Evolutionary conservation across 176 grass and related monocot species (phyloP), one percentile per base, ranked within the genome.

Genomic region (Luzula sylvatica): DNA sequence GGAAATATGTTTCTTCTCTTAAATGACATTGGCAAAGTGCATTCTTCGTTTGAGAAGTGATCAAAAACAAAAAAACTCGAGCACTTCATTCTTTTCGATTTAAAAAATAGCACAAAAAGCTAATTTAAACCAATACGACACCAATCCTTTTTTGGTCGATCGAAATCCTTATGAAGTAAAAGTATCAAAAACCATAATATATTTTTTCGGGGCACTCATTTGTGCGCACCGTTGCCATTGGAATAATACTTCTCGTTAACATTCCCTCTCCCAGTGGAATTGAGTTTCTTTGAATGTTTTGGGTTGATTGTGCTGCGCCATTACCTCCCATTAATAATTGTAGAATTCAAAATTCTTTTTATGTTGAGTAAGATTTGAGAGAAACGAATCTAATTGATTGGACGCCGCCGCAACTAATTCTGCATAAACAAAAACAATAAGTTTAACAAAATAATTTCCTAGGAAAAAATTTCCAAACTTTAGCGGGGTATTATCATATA

Each of bases 171-270:
- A 86, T 56, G 29, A 25, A 53, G 47, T 55, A 64, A 22, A 52
- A 41, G 49, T 23, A 53, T 38, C 14, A 38, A 67, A 69, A 50
- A 78, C 42, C 70, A 55, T 65, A n/a, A n/a, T 45, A 7, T 35
- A 7, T 35, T 20, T 58, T 5, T 42, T 19, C 17, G n/a, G n/a
- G n/a, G n/a, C n/a, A n/a, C n/a, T 43, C 75, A 96, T 12, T 64
- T 72, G 66, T 86, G 90, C 29, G 86, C 63, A 6, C 89, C 85
- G 38, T 86, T 89, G 63, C 90, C 84, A 71, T 96, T 96, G 11
- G 53, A 20, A 52, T 82, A 55, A 51, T 74, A 79, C 16, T 70
- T 70, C 64, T 77, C 84, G 50, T 86, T 56, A 46, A 58, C 68
- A 38, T 75, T 90, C 26, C 63, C 20, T 7, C 57, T 26, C 29